phyloP scores from a whole-genome alignment of 768 basidiomycete species.

The Serendipita vermifera region DNA sequence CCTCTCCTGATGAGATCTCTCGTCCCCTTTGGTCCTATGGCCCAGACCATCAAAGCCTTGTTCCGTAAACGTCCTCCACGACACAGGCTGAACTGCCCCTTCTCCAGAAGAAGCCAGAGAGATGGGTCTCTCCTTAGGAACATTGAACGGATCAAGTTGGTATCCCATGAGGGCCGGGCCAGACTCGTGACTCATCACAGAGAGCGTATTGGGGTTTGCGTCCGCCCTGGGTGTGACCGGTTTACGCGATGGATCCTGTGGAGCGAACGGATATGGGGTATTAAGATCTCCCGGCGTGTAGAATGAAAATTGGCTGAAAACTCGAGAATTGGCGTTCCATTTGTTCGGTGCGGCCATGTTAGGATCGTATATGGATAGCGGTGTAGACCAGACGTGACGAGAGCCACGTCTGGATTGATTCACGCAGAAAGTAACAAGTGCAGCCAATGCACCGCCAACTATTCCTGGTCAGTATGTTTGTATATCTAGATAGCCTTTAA shows the following conservation, averaged over 20 bases:
- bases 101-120: constrained; percentile 9
- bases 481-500: constrained; percentile 13
- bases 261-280: not conserved
- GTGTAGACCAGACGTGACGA: constrained; percentile 38
- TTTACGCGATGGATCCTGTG: not conserved
- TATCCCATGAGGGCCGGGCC: not conserved
- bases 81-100: constrained; percentile 1
- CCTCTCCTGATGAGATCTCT: not conserved
- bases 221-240: not conserved
- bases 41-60: not conserved
- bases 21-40: not conserved
- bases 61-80: not conserved
- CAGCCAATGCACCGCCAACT: constrained; percentile 34
- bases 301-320: constrained; percentile 1
- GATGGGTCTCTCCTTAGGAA: constrained; percentile 1
- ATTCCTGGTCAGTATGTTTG: not conserved
- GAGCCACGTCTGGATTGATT: constrained; percentile 33
- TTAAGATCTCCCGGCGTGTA: not conserved
- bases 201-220: not conserved
- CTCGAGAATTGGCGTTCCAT: constrained; percentile 4
- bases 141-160: constrained; percentile 7
- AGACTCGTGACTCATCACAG: not conserved
- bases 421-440: constrained; percentile 34
- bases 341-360: not conserved
- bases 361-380: constrained; percentile 22